phyloP scores from a whole-genome alignment of 1,139 yeast genomes.

The Magnusiomyces fungicola region DNA sequence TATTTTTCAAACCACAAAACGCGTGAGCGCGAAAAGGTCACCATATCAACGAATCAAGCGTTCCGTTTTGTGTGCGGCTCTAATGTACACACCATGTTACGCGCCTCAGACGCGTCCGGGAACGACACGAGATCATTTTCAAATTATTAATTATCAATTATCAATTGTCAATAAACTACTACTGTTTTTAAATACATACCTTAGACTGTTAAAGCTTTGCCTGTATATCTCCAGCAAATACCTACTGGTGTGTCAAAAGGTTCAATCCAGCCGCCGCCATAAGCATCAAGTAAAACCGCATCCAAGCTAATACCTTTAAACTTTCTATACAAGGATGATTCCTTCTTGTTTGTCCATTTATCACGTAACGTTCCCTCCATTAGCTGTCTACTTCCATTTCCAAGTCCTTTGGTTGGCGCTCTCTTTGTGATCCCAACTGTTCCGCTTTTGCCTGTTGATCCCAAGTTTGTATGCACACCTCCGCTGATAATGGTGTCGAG shows the following conservation, averaged over 20 bases:
- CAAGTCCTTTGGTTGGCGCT: neutral
- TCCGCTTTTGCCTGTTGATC: neutral
- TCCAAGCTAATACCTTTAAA: constrained; percentile 8
- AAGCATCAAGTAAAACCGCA: constrained; percentile 7
- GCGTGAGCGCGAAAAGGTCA: too few relatives aligned
- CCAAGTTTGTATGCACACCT: neutral
- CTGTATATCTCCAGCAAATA: constrained; percentile 10
- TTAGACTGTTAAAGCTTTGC: constrained; percentile 4
- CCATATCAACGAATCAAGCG: too few relatives aligned
- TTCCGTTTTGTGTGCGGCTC: too few relatives aligned
- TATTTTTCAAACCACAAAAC: too few relatives aligned
- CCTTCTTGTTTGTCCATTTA: neutral
- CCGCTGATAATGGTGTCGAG: constrained; percentile 2
- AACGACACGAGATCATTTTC: too few relatives aligned
- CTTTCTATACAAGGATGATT: constrained; percentile 3
- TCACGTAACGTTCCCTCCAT: neutral
- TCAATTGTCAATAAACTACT: too few relatives aligned
- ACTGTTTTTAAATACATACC: neutral
- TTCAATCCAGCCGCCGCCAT: constrained; percentile 12
- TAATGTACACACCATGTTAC: too few relatives aligned
- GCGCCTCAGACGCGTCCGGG: too few relatives aligned
- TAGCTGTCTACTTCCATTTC: neutral
- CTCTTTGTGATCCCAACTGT: neutral
- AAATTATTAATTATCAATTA: too few relatives aligned
- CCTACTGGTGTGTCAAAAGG: constrained; percentile 9